These are phyloP conservation scores for Aspergillus uvarum DNA, from an alignment of 2,329 filamentous ascomycete genomes.

Conservation along the genomic window DNA sequence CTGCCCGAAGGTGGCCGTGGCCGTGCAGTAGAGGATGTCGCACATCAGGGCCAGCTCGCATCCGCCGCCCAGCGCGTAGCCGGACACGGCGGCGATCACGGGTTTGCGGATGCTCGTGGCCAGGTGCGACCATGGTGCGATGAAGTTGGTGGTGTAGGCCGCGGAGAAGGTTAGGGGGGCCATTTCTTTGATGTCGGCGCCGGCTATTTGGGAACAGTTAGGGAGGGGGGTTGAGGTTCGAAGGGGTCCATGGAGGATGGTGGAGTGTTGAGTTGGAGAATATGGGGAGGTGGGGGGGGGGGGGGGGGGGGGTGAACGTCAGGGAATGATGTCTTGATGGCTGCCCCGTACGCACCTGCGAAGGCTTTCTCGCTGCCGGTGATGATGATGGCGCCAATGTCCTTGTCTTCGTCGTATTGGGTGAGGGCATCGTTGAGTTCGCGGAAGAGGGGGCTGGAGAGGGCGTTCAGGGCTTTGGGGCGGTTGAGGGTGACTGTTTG, in stretches of 20 bases:
- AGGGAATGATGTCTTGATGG: no score
- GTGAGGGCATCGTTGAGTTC: slow-evolving; percentile 81
- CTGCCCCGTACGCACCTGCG: slow-evolving; percentile 62
- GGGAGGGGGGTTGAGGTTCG: slow-evolving; percentile 2
- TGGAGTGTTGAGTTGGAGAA: no score
- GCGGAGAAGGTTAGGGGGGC: slow-evolving; percentile 82
- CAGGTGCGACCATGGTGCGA: slow-evolving; percentile 88
- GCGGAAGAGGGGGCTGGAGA: slow-evolving; percentile 83
- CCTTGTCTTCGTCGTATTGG: slow-evolving; percentile 67
- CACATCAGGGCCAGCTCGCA: slow-evolving; percentile 98
- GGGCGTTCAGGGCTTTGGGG: slow-evolving; percentile 91
- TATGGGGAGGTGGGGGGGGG: no score
- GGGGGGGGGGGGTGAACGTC: no score
- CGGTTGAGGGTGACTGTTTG: slow-evolving; percentile 81
- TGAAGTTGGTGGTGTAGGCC: slow-evolving; percentile 88
- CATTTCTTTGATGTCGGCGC: slow-evolving; percentile 99
- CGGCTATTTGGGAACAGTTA: slow-evolving; percentile 52
- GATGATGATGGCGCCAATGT: slow-evolving; percentile 74
- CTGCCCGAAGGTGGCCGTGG: slow-evolving; percentile 86
- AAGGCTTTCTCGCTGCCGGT: slow-evolving; percentile 90
- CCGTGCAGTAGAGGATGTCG: slow-evolving; percentile 88
- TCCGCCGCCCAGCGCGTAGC: slow-evolving; percentile 89
- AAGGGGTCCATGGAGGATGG: neutral
- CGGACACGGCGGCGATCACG: slow-evolving; percentile 89
- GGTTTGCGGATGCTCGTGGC: slow-evolving; percentile 86